Evolutionary conservation across 192 early-diverging fungal species (phyloP), one percentile per base, ranked within the genome.

Genomic region (Podila horticola): DNA sequence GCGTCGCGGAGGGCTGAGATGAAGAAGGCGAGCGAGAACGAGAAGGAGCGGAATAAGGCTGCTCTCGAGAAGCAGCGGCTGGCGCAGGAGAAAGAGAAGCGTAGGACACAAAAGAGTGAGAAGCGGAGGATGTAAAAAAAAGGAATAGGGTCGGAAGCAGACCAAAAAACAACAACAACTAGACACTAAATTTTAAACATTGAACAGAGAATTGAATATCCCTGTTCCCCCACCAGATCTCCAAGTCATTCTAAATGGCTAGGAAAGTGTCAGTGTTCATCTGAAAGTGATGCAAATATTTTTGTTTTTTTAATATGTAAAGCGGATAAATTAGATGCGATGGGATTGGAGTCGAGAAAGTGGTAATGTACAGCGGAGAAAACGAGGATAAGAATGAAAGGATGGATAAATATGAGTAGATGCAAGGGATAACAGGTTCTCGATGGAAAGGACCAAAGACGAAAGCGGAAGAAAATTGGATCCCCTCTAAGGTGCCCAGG

Each of bases 41-140:
- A 90, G 45, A 88, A 86, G 79, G 89, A 89, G 38, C 75, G 86
- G 29, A 89, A 88, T 58, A 85, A 85, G 61, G 57, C 75, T 52
- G 81, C 88, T 7, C 74, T 83, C 34, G 84, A 89, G 64, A 90
- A 90, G 61, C 89, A 89, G 66, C 69, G 82, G 24, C 67, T 85
- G 13, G 85, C 84, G 6, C 75, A 84, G 64, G 82, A 86, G 41
- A 83, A 84, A 31, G 83, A 86, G 55, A 88, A 86, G 84, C 77
- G 83, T 33, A 71, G 84, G 74, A 88, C 88, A 12, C 72, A 75
- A 48, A 90, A 90, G 67, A 73, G 74, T 36, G 89, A 90, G 57
- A 86, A 86, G 64, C 76, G 84, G 60, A 61, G 88, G 5, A 83
- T 89, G 83, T 90, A 84, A 71, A 58, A 17, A 33, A 10, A 15